Evolutionary conservation across 306 rosid genomes (phyloP).

Genomic region (Oxytropis ochrocephala): DNA sequence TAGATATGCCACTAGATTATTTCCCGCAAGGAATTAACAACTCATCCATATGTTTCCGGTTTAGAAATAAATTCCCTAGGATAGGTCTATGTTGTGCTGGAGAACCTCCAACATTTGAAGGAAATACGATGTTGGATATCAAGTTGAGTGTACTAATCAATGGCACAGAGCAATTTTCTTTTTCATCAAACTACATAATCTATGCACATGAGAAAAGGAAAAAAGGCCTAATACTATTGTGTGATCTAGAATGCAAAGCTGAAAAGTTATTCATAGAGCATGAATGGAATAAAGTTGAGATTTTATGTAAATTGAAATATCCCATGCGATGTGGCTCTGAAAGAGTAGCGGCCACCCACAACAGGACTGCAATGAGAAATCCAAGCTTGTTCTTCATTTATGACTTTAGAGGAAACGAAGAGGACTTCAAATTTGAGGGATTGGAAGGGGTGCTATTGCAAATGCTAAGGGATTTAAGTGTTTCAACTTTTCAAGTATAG

Average conservation of each 20-base stretch:
- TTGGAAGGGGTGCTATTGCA: no score
- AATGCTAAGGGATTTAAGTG: no score
- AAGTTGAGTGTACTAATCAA: conserved; percentile 4
- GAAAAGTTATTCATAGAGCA: background rate
- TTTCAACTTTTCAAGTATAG: no score
- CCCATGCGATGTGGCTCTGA: background rate
- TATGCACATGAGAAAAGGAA: no score
- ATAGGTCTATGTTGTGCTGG: no score
- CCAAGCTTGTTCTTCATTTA: background rate
- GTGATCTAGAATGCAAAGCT: background rate
- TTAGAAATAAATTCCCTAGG: no score
- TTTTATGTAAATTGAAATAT: background rate
- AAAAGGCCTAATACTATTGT: background rate
- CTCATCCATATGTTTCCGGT: no score
- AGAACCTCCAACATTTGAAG: no score
- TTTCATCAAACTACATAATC: background rate
- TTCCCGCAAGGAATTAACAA: no score
- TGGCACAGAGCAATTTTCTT: background rate
- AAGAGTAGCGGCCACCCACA: no score
- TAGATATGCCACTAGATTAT: no score
- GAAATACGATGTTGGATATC: background rate
- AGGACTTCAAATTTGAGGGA: no score
- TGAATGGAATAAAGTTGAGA: background rate
- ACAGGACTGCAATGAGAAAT: background rate
- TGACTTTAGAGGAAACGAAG: background rate